phyloP scores from a whole-genome alignment of 2,329 filamentous ascomycete genomes.

The Neonectria magnoliae region DNA sequence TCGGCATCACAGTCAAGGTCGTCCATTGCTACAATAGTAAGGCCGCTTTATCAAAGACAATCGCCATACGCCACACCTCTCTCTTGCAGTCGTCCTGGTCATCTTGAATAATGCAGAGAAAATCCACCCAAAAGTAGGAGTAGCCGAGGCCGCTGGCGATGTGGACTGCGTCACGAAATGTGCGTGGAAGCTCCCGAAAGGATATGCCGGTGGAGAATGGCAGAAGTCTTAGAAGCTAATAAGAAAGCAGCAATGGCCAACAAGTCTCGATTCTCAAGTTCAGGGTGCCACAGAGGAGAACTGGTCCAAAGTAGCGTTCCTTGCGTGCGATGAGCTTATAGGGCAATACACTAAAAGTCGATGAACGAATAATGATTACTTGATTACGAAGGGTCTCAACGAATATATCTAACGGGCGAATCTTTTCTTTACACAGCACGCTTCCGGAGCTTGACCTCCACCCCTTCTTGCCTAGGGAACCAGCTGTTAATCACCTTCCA shows the following conservation, averaged over 20 bases:
- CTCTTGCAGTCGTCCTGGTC: not conserved
- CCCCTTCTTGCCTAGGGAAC: conserved; percentile 12
- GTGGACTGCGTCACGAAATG: no score
- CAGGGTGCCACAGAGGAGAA: not conserved
- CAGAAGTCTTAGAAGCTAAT: not conserved
- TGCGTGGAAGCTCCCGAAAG: no score
- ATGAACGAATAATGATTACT: not conserved
- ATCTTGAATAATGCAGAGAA: no score
- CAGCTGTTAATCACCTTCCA: conserved; percentile 39
- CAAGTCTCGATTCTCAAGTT: not conserved
- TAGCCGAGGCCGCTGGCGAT: no score
- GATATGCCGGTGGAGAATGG: not conserved
- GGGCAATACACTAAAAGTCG: not conserved
- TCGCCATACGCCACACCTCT: not conserved
- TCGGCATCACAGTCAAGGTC: not conserved
- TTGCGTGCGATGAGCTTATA: not conserved
- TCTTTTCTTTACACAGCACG: not conserved
- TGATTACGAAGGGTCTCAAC: not conserved
- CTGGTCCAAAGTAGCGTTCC: no score
- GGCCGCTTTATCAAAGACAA: not conserved
- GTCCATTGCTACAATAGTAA: not conserved
- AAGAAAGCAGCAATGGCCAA: not conserved
- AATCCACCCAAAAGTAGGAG: no score
- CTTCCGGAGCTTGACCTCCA: not conserved
- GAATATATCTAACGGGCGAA: not conserved